A percentile compares a stretch with the other conserved stretches of the same genome.
Conservation (phyloP, 1,284 basidiomycete species). For the Trichosporon sp. region DNA sequence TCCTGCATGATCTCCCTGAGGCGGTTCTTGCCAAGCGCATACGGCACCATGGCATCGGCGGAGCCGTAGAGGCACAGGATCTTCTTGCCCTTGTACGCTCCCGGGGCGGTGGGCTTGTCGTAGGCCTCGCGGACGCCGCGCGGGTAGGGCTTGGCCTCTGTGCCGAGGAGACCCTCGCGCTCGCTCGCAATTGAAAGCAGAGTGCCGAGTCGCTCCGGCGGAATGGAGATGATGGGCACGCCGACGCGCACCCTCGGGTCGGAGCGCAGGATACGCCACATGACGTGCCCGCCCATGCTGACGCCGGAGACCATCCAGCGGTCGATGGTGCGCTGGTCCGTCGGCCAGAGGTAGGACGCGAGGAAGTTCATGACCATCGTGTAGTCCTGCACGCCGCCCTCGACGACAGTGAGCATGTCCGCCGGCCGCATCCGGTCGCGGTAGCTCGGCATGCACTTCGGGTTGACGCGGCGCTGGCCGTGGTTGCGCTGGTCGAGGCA, state of each 20-base stretch:
- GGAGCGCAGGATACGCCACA: conserved; percentile 16
- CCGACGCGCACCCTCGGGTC: conserved; percentile 14
- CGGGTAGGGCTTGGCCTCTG: conserved; percentile 10
- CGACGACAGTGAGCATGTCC: conserved; percentile 9
- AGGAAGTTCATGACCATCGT: conserved; percentile 74
- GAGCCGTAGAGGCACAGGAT: conserved; percentile 62
- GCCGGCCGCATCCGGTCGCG: conserved; percentile 12
- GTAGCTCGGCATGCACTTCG: conserved; percentile 8
- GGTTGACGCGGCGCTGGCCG: conserved; percentile 56
- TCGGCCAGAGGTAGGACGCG: conserved; percentile 65
- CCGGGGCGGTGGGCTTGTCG: neutral
- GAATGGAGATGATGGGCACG: conserved; percentile 15
- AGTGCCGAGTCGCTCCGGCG: conserved; percentile 9
- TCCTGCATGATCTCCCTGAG: conserved; percentile 11
- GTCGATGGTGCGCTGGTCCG: conserved; percentile 58
- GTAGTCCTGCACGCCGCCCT: conserved; percentile 65
- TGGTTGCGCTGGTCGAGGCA: conserved; percentile 65
- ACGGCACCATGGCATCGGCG: conserved; percentile 45
- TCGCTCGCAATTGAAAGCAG: conserved; percentile 9
- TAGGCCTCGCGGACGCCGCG: neutral
- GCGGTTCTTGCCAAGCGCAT: conserved; percentile 2
- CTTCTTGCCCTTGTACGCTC: conserved; percentile 60
- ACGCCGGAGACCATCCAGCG: conserved; percentile 58
- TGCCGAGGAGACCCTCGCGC: conserved; percentile 11
- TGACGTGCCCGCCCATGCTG: conserved; percentile 45